phyloP scores from a whole-genome alignment of 345 rosid species.

The Eucalyptus caleyi region DNA sequence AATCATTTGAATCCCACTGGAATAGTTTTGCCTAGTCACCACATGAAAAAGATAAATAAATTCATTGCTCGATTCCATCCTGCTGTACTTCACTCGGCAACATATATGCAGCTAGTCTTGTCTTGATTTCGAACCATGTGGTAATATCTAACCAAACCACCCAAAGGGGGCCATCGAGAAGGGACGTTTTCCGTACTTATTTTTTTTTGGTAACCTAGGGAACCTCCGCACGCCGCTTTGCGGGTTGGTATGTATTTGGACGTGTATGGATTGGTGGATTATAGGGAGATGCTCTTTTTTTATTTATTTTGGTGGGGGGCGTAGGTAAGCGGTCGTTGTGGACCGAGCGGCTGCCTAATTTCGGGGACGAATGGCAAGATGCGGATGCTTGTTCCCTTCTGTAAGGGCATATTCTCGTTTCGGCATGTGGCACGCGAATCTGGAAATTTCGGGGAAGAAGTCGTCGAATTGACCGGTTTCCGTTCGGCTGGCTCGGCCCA shows the following conservation, averaged over 20 bases:
- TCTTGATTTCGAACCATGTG: not conserved
- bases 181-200: not conserved
- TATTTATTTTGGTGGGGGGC: not conserved
- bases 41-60: not conserved
- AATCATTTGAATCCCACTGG: not conserved
- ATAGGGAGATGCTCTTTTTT: not conserved
- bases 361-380: not conserved
- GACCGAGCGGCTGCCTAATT: not conserved
- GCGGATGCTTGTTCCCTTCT: not conserved
- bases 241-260: not conserved
- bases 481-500: not conserved
- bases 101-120: not conserved
- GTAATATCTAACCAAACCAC: not conserved
- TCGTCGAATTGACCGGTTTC: not conserved
- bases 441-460: not conserved
- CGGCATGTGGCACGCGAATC: not conserved
- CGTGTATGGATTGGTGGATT: not conserved
- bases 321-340: not conserved
- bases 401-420: not conserved
- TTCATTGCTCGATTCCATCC: not conserved
- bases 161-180: fast-evolving
- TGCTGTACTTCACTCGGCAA: too few relatives aligned
- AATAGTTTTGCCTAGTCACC: not conserved
- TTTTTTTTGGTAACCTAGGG: too few relatives aligned
- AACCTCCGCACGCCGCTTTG: too few relatives aligned